Base-by-base conservation (phyloP, 2,329 filamentous ascomycete genomes). In the Botrytis fabae region DNA sequence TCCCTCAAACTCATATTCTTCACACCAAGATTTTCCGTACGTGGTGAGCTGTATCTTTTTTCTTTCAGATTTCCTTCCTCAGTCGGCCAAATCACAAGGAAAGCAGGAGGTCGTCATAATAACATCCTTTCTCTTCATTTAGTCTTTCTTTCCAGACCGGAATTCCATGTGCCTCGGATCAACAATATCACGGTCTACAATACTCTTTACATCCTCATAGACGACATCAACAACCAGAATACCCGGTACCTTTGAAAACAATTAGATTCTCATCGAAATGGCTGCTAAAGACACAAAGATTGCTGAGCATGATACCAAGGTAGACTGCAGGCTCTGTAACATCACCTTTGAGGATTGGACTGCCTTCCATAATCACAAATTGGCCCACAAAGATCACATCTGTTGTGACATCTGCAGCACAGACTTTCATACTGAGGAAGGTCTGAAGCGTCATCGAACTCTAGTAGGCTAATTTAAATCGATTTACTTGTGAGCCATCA, bases 351-450 rank as follows among this genome's bases (percentile, higher is more conserved):
- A 60, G 12, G 48, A 69, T 42, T 73, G 71, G 71, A 25, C 22
- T 28, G 25, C n/a, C 35, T 70, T 32, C 12, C 48, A 62, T 38
- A 60, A 46, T 16, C 71, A 73, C 38, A 73, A 73, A n/a, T 57
- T 70, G 32, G 42, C 38, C 10, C 63, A 59, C 38, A 42, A 44
- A 32, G 25, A 70, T 5, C 71, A 73, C 25, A 70, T 57, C 35
- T 73, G 57, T 9, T 73, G 71, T 60, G 65, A 73, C 10, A 62
- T 70, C n/a, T 69, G 66, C 46, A 61, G 65, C 40, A 48, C 14
- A 28, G 71, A 73, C 38, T 73, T 73, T 28, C 48, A 73, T 22
- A 70, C 71, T 5, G 65, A 70, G 51, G 59, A 73, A 63, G 66
- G 71, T 35, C 59, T 70, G 12, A 73, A 54, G 38, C 65, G 44